These are phyloP conservation scores for Candida krabiensis DNA, from an alignment of 805 yeast species.

Conservation along the genomic window DNA sequence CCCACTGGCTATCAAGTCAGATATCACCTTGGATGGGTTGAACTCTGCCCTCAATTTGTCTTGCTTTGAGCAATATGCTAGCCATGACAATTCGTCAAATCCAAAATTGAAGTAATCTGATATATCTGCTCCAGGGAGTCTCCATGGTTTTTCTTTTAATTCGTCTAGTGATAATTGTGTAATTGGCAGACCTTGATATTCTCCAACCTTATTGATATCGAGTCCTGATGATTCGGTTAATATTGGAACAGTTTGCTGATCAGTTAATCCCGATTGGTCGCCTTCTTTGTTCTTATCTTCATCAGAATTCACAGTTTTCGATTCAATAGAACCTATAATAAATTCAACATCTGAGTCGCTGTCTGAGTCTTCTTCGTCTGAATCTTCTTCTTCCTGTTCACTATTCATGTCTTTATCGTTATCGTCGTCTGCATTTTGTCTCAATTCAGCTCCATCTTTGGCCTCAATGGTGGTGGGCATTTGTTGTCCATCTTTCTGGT, in stretches of 20 bases:
- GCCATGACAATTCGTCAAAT: constrained; percentile 95
- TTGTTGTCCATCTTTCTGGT: constrained; percentile 24
- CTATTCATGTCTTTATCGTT: constrained; percentile 20
- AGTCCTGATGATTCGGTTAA: constrained; percentile 43
- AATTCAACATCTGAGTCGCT: constrained; percentile 73
- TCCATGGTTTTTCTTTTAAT: constrained; percentile 95
- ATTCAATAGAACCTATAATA: constrained; percentile 56
- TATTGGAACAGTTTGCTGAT: constrained; percentile 30
- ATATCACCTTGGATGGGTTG: constrained; percentile 78
- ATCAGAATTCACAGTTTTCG: constrained; percentile 16
- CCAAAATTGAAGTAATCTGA: constrained; percentile 96
- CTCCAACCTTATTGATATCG: constrained; percentile 74
- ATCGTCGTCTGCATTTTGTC: constrained; percentile 27
- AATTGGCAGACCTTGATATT: constrained; percentile 76
- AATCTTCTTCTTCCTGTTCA: constrained; percentile 24
- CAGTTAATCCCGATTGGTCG: constrained; percentile 20
- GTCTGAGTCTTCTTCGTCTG: constrained; percentile 44
- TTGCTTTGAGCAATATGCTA: constrained; percentile 85
- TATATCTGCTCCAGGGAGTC: constrained; percentile 94
- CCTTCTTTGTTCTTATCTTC: constrained; percentile 17
- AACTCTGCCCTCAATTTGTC: constrained; percentile 77
- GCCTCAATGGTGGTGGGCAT: constrained; percentile 20
- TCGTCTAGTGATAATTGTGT: constrained; percentile 78
- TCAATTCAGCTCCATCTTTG: constrained; percentile 21
- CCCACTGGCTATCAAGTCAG: constrained; percentile 49